Evolutionary conservation across 129 eudicot genomes (phyloP).

Genomic region (Arctium lappa): DNA sequence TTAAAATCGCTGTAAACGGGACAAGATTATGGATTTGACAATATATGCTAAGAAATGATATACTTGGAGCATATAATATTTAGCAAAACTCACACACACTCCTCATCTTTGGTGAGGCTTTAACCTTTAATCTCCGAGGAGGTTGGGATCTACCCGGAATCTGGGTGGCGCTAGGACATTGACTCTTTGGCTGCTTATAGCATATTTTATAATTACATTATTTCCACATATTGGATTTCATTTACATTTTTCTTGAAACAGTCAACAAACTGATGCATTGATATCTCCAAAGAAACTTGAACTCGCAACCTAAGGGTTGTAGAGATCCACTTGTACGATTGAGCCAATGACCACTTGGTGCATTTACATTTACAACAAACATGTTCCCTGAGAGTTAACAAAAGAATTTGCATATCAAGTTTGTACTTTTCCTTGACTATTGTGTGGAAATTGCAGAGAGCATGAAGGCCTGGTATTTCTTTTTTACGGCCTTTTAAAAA

Average conservation of each 20-base stretch:
- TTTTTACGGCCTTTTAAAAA: not conserved
- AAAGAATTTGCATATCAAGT: not conserved
- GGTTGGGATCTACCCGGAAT: not conserved
- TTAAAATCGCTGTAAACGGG: not conserved
- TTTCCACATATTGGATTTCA: not conserved
- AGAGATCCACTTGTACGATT: not conserved
- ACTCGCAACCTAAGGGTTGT: not conserved
- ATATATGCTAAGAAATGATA: not conserved
- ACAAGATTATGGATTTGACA: not conserved
- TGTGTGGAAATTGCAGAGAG: slow-evolving; percentile 8
- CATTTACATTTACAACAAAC: not conserved
- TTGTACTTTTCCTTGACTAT: not conserved
- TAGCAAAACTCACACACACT: not conserved
- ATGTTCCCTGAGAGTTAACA: not conserved
- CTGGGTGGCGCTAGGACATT: not conserved
- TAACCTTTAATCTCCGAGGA: not conserved
- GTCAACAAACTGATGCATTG: not conserved
- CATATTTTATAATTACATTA: not conserved
- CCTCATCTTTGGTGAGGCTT: not conserved
- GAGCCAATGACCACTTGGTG: not conserved
- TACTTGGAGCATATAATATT: not conserved
- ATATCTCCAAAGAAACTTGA: not conserved
- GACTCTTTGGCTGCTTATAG: not conserved
- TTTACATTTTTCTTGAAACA: not conserved
- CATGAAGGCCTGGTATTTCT: not conserved